Percentiles rank a stretch among this genome's conserved stretches.
Conservation (phyloP, 108 stramenopile species). For the Mediolabrus comicus region DNA sequence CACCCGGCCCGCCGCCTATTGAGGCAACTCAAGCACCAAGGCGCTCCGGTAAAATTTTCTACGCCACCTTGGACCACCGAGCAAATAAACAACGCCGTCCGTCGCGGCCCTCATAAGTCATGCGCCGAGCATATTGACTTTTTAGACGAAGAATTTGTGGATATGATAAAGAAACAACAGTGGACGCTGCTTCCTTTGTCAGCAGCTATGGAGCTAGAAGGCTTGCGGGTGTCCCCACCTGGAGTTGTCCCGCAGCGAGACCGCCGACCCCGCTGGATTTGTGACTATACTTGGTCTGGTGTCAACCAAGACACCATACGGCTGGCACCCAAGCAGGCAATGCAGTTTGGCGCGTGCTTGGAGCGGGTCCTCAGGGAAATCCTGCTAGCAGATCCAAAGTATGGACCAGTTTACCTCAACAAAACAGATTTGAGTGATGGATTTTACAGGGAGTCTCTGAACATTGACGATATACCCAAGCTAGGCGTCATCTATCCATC, state of each 20-base stretch:
- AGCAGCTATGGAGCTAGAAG: not conserved
- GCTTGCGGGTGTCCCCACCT: conserved; percentile 14
- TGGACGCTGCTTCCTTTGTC: not conserved
- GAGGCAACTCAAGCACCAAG: not conserved
- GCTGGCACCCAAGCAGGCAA: conserved; percentile 3
- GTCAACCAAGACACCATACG: conserved; percentile 8
- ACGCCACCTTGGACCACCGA: conserved; percentile 19
- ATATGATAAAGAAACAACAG: conserved; percentile 5
- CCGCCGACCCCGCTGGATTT: conserved; percentile 2
- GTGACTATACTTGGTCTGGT: conserved; percentile 9
- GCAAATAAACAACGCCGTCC: conserved; percentile 6
- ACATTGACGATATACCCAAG: not conserved
- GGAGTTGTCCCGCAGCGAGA: conserved; percentile 17
- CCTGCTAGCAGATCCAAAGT: not conserved
- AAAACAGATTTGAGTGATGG: conserved; percentile 22
- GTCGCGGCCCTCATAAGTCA: conserved; percentile 15
- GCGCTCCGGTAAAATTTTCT: not conserved
- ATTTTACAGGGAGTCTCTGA: conserved; percentile 16
- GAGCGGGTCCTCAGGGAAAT: conserved; percentile 11
- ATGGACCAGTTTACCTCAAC: not conserved
- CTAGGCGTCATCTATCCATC: not conserved
- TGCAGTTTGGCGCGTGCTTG: conserved; percentile 5
- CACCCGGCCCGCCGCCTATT: conserved; percentile 5
- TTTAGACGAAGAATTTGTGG: conserved; percentile 3
- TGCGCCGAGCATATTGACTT: not conserved